A percentile compares a stretch with the other conserved stretches of the same genome.
Evolutionary conservation across 805 yeast genomes (phyloP).

Genomic region (Candida sphagnicola): DNA sequence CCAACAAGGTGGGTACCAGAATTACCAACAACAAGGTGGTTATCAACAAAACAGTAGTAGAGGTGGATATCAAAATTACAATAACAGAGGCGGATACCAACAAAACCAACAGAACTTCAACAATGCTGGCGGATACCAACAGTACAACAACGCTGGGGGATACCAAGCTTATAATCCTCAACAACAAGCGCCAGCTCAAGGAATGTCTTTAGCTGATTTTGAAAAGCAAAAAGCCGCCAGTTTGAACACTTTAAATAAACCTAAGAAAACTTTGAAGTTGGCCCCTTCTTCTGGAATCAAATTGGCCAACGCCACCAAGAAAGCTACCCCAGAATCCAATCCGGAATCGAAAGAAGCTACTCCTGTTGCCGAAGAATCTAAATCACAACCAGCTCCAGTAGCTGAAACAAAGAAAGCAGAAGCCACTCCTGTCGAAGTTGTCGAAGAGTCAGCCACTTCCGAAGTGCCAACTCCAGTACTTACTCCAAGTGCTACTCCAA

Average conservation of each 20-base stretch:
- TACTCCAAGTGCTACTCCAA: slow-evolving; percentile 12
- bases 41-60: slow-evolving; percentile 16
- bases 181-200: slow-evolving; percentile 18
- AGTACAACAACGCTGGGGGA: slow-evolving; percentile 20
- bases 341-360: slow-evolving; percentile 17
- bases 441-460: slow-evolving; percentile 16
- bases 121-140: slow-evolving; percentile 21
- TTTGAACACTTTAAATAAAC: slow-evolving; percentile 41
- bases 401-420: slow-evolving; percentile 15
- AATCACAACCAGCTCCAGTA: slow-evolving; percentile 11
- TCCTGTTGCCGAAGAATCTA: slow-evolving; percentile 16
- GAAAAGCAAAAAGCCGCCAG: slow-evolving; percentile 59
- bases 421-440: slow-evolving; percentile 20
- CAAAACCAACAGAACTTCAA: slow-evolving; percentile 8
- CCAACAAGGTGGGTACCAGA: slow-evolving; percentile 20
- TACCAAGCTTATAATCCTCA: slow-evolving; percentile 17
- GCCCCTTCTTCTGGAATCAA: slow-evolving; percentile 64
- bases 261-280: slow-evolving; percentile 66
- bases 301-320: slow-evolving; percentile 49
- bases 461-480: slow-evolving; percentile 21
- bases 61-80: slow-evolving; percentile 11
- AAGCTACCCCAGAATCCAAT: slow-evolving; percentile 15
- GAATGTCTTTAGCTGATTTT: slow-evolving; percentile 78
- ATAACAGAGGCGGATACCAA: slow-evolving; percentile 8
- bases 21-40: slow-evolving; percentile 15